Conservation (phyloP, 208 protist species). For the Phytomonas francai region DNA sequence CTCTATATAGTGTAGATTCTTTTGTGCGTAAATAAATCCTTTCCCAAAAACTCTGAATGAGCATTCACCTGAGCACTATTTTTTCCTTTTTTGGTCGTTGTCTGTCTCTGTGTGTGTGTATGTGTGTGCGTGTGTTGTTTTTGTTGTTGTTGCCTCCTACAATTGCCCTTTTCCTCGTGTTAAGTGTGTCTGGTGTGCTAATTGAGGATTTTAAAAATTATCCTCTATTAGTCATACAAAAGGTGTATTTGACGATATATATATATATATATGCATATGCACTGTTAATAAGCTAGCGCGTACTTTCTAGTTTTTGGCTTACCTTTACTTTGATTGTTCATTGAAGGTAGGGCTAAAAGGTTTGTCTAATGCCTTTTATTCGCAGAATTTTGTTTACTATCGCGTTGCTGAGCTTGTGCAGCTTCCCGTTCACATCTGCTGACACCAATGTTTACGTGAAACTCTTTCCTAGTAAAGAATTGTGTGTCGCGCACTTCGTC, state of each 20-base stretch:
- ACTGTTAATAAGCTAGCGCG: neutral
- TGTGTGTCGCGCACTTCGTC: slow-evolving; percentile 60
- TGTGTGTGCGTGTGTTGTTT: no score
- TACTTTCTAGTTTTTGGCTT: slow-evolving; percentile 9
- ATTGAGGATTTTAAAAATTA: neutral
- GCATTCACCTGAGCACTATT: neutral
- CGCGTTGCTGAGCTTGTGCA: slow-evolving; percentile 8
- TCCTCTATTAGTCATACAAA: neutral
- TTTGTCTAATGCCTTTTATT: slow-evolving; percentile 1
- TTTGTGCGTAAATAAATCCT: neutral
- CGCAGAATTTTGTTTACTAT: neutral
- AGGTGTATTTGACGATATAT: slow-evolving; percentile 2
- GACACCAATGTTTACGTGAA: slow-evolving; percentile 42
- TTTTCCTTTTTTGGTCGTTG: slow-evolving; percentile 6
- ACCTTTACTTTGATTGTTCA: slow-evolving; percentile 5
- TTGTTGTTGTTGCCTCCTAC: neutral
- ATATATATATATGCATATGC: slow-evolving; percentile 2
- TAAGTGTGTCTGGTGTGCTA: slow-evolving; percentile 4
- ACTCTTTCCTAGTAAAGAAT: slow-evolving; percentile 50
- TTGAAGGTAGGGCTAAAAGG: neutral
- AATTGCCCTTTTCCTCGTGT: slow-evolving; percentile 2
- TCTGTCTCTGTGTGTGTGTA: no score
- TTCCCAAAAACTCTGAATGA: neutral
- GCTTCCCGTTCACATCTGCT: slow-evolving; percentile 7
- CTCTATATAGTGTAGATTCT: neutral